Evolutionary conservation across 345 rosid species (phyloP).

Genomic region (Gossypium anomalum): DNA sequence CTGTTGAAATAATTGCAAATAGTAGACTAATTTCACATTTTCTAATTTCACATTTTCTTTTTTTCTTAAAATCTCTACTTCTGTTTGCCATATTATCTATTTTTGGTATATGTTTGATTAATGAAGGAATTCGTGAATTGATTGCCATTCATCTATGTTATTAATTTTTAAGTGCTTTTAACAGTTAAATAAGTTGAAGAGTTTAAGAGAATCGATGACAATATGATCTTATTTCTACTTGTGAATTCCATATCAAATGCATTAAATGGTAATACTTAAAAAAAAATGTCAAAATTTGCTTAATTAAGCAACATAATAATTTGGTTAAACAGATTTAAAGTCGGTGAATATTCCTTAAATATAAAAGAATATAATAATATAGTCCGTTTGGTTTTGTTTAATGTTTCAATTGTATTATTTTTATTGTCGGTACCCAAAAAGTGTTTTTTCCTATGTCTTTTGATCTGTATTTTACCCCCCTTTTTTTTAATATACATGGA

Average conservation of each 20-base stretch:
- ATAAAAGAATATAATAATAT: not conserved
- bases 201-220: too few species aligned
- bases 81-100: too few species aligned
- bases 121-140: not conserved
- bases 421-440: not conserved
- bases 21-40: not conserved
- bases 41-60: not conserved
- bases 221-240: too few species aligned
- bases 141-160: too few species aligned
- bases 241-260: too few species aligned
- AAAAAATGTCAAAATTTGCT: too few species aligned
- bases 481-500: not conserved
- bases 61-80: not conserved
- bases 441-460: not conserved
- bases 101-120: not conserved
- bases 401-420: not conserved
- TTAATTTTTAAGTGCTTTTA: too few species aligned
- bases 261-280: too few species aligned
- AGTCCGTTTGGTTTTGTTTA: too few species aligned
- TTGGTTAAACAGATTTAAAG: not conserved
- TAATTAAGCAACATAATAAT: too few species aligned
- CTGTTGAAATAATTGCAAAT: not conserved
- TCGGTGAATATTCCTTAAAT: not conserved
- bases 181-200: too few species aligned
- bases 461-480: not conserved